Evolutionary conservation across 495 filamentous ascomycete genomes (phyloP).

Genomic region (Corynascus novoguineensis): DNA sequence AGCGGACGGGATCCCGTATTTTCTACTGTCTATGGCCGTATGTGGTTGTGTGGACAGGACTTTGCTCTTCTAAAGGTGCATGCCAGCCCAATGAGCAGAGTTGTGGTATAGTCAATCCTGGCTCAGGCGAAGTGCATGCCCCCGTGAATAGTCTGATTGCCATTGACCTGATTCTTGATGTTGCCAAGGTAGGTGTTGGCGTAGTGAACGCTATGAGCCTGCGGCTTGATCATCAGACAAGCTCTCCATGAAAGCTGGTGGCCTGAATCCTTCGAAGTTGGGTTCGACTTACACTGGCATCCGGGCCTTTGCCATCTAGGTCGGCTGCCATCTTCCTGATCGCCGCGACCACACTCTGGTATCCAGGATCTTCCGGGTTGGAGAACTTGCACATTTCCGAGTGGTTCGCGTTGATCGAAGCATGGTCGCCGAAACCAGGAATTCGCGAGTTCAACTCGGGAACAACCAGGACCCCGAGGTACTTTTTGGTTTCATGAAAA

Average conservation of each 20-base stretch:
- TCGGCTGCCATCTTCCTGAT: neutral
- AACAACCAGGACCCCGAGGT: neutral
- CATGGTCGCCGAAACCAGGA: neutral
- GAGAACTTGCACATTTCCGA: neutral
- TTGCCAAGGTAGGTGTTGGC: neutral
- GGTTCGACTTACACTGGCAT: neutral
- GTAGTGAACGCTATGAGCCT: neutral
- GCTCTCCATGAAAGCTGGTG: too few species aligned
- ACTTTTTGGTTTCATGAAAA: neutral
- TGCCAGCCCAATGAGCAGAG: too few species aligned
- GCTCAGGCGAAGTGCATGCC: neutral
- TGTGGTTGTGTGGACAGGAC: too few species aligned
- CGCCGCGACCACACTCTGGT: neutral
- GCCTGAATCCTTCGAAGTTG: too few species aligned
- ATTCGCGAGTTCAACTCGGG: neutral
- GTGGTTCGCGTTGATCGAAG: neutral
- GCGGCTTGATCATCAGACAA: neutral
- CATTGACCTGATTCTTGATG: neutral
- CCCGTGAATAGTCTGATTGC: neutral
- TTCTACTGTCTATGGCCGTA: neutral
- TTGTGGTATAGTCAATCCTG: too few species aligned
- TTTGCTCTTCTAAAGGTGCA: too few species aligned
- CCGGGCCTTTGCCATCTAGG: neutral
- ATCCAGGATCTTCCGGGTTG: neutral
- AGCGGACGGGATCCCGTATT: conserved; percentile 47